Evolutionary conservation across 139 green algal genomes (phyloP).

Genomic region (Coelastrella sp.): DNA sequence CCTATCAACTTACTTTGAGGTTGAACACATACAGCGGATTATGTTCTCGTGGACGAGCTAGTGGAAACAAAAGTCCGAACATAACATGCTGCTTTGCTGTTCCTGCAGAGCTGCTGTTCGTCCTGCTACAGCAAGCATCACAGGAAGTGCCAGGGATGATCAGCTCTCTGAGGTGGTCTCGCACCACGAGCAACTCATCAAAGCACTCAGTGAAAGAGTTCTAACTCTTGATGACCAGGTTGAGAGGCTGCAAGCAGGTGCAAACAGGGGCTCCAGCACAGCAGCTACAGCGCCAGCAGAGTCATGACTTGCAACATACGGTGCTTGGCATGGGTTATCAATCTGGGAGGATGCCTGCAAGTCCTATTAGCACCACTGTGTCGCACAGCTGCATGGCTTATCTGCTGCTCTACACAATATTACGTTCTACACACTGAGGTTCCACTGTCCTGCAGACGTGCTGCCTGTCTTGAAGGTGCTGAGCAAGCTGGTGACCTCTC

Average conservation of each 20-base stretch:
- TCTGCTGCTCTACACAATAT: not conserved
- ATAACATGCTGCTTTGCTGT: not conserved
- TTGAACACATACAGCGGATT: too few species aligned
- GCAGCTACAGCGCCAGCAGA: too few species aligned
- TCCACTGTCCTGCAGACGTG: not conserved
- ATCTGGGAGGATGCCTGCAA: not conserved
- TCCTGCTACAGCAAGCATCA: not conserved
- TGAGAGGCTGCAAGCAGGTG: constrained; percentile 16
- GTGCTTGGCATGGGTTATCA: not conserved
- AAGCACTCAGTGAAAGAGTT: not conserved
- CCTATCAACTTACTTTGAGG: too few species aligned
- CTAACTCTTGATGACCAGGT: not conserved
- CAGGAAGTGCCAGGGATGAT: constrained; percentile 4
- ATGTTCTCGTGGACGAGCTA: too few species aligned
- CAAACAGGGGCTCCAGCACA: too few species aligned
- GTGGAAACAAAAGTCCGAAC: not conserved
- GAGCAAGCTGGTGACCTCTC: not conserved
- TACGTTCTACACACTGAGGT: not conserved
- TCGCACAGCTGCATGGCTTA: not conserved
- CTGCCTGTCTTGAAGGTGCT: constrained; percentile 11
- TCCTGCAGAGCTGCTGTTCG: not conserved
- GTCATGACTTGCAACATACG: too few species aligned
- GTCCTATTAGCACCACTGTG: too few species aligned
- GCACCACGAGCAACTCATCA: constrained; percentile 16
- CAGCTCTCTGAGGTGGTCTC: not conserved